A percentile compares a stretch with the other conserved stretches of the same genome.
Conservation (phyloP, 2,329 filamentous ascomycete species). For the Diaporthe sp. region DNA sequence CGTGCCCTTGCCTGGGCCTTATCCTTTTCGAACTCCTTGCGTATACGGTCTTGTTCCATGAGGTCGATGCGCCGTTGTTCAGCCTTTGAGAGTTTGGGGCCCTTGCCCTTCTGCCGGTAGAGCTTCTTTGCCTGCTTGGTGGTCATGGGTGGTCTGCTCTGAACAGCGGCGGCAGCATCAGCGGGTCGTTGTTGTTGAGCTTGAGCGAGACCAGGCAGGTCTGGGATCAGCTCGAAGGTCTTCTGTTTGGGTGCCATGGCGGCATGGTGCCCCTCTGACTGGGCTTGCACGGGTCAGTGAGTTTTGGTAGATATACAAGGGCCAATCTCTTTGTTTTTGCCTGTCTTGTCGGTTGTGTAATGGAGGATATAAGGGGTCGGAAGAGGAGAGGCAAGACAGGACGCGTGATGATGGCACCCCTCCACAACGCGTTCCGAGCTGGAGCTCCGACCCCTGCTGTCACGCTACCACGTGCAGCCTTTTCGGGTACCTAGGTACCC, state of each 20-base stretch:
- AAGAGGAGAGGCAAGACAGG: background rate
- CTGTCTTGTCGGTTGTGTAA: background rate
- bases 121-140: slow-evolving; percentile 63
- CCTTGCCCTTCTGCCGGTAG: slow-evolving; percentile 58
- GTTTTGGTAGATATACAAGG: background rate
- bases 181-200: slow-evolving; percentile 13
- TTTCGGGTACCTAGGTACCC: background rate
- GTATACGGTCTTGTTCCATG: slow-evolving; percentile 68
- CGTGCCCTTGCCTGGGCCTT: slow-evolving; percentile 63
- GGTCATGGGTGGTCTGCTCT: slow-evolving; percentile 60
- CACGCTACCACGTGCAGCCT: slow-evolving; percentile 29
- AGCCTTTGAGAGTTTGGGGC: slow-evolving; percentile 58
- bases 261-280: slow-evolving; percentile 11
- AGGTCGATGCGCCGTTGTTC: slow-evolving; percentile 58
- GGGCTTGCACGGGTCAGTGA: background rate
- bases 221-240: slow-evolving; percentile 46
- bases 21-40: slow-evolving; percentile 66
- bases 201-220: slow-evolving; percentile 43
- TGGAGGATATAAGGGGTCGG: background rate
- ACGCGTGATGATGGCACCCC: background rate
- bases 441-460: background rate
- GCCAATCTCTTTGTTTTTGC: background rate
- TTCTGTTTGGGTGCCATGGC: slow-evolving; percentile 55
- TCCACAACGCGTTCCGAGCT: background rate
- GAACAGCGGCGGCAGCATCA: slow-evolving; percentile 35